Evolutionary conservation across 2,329 filamentous ascomycete species (phyloP).

Genomic region (Apiospora pterosperma): DNA sequence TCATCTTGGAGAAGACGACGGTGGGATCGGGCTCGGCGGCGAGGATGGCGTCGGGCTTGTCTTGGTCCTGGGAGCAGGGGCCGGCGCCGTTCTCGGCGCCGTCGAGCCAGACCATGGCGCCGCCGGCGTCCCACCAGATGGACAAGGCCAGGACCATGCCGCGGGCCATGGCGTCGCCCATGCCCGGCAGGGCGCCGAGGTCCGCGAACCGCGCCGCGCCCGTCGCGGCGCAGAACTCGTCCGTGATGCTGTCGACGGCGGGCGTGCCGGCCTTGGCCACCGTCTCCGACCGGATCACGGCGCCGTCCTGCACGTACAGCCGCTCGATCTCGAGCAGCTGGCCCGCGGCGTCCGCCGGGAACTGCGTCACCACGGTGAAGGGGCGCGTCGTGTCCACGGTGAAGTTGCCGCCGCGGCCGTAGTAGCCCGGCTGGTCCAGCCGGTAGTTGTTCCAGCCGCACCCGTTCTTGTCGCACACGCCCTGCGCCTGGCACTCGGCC

Average conservation of each 20-base stretch:
- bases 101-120: conserved; percentile 53
- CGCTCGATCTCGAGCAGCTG: conserved; percentile 29
- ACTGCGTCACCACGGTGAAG: conserved; percentile 34
- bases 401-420: conserved; percentile 28
- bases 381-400: conserved; percentile 31
- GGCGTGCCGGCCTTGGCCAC: conserved; percentile 28
- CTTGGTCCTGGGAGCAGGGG: conserved; percentile 44
- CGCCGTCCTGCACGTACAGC: conserved; percentile 32
- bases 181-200: conserved; percentile 37
- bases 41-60: conserved; percentile 42
- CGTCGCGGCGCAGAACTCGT: conserved; percentile 32
- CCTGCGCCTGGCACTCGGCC: conserved; percentile 23
- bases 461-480: conserved; percentile 32
- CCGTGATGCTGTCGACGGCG: conserved; percentile 30
- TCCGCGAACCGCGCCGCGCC: conserved; percentile 28
- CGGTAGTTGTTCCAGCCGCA: conserved; percentile 34
- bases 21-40: conserved; percentile 40
- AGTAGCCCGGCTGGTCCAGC: conserved; percentile 26
- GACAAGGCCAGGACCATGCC: conserved; percentile 49
- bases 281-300: conserved; percentile 28
- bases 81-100: conserved; percentile 46
- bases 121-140: conserved; percentile 49
- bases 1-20: conserved; percentile 54
- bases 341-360: conserved; percentile 28
- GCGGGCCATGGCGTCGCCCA: conserved; percentile 39